Base-by-base conservation (phyloP, 208 protist genomes). In the Porcisia hertigi region DNA sequence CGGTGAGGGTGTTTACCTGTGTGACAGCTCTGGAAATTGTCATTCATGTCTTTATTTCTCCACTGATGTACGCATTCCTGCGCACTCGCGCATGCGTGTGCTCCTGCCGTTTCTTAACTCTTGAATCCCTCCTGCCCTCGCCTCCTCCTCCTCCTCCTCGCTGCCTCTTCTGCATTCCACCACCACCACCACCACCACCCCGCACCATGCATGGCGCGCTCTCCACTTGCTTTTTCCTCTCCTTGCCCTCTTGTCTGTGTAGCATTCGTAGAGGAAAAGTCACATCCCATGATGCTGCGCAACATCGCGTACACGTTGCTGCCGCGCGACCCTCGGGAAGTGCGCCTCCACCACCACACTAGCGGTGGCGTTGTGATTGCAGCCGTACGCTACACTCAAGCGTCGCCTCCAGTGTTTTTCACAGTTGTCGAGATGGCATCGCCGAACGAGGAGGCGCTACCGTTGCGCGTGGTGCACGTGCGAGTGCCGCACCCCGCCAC, bases 291-390 rank as follows among this genome's bases (percentile, higher is more conserved):
- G 7, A 86, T 86, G 82, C 70, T 87, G 67, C 83, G 70, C 23
- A 73, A 80, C 23, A 60, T 87, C n/a, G 69, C 78, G 25, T 80
- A 73, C 60, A 62, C 72, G 1, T 67, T 75, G 25, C 76, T 87
- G 58, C 76, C 79, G 53, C 64, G 79, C 18, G 71, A 71, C 25
- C 76, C 80, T 43, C 69, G 71, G 70, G 59, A 64, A 11, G 75
- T 87, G 64, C 71, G 63, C 2, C 70, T 87, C 43, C 80, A 82
- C 8, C 83, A 87, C 71, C 76, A 87, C 80, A 62, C 58, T n/a
- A 49, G 58, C 54, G 73, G 73, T 43, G 80, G 75, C 25, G 80
- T 85, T n/a, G 63, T 81, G 36, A 80, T 87, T 41, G 73, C 74
- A n/a, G 83, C 83, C 8, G 74, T 87, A 9, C 43, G 47, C 60